Base-by-base conservation (phyloP, 2,329 filamentous ascomycete genomes). In the Aspergillus ibericus region DNA sequence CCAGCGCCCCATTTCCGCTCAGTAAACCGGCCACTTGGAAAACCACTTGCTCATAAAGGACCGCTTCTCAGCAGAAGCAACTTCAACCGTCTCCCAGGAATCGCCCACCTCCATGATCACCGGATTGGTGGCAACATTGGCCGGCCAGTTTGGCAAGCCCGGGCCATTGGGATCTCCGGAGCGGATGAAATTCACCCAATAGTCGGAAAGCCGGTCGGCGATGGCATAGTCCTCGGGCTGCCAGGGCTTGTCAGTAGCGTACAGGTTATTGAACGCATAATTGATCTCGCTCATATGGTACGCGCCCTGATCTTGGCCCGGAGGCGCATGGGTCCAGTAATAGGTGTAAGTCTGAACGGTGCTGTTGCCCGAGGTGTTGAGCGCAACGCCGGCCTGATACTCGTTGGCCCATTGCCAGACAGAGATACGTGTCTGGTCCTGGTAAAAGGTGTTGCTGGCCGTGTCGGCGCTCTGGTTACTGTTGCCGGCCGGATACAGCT, bases 261-360 rank as follows among this genome's bases (percentile, higher is more conserved):
- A 52, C 34, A 52, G 5, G 35, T 22, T 36, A 20, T 71, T 69
- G 35, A 75, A 66, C 2, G 66, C 66, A 29, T 74, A 73, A 56
- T 65, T 70, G 34, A 75, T 62, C 59, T 72, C 69, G 16, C 63
- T 61, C 18, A 66, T 68, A 47, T 73, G 70, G 56, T 69, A 72
- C 7, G 69, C 68, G n/a, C 69, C 70, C 7, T 51, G 38, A 3
- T 16, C 35, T 25, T 63, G 49, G 13, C 56, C 48, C 65, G 70
- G 64, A 2, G 72, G 71, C 1, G 72, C 60, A 36, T 70, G 68
- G 4, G 64, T 66, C 62, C 66, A 75, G 56, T 62, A 70, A 53
- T 74, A 75, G 1, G 63, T 66, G 53, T 67, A 73, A 29, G 71
- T 60, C 9, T 63, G 22, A 22, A 15, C 22, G 25, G 44, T 47